Evolutionary conservation across 192 early-diverging fungal species (phyloP).

Genomic region (Chytriomyces sp.): DNA sequence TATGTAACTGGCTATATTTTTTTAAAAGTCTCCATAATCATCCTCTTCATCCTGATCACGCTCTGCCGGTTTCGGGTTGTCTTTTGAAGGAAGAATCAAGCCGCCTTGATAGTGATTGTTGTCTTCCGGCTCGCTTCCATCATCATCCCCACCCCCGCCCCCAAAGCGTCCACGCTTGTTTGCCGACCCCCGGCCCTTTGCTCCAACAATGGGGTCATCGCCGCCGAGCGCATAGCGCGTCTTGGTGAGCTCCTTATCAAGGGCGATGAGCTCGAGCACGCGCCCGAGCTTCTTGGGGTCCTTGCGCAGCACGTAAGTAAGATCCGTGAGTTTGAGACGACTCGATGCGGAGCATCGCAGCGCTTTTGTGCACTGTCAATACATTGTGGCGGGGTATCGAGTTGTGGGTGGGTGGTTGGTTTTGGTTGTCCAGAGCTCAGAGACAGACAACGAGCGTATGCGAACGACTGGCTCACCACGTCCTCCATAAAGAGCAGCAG

Average conservation of each 20-base stretch:
- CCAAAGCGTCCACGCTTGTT: not conserved
- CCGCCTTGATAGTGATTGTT: not conserved
- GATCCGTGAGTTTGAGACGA: conserved; percentile 73
- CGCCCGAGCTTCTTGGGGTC: conserved; percentile 83
- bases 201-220: not conserved
- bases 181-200: not conserved
- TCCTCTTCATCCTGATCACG: too few species aligned
- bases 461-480: conserved; percentile 56
- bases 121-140: not conserved
- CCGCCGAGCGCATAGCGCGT: conserved; percentile 48
- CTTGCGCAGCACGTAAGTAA: conserved; percentile 72
- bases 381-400: conserved; percentile 37
- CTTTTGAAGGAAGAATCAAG: not conserved
- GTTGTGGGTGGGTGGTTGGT: not conserved
- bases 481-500: conserved; percentile 76
- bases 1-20: not conserved
- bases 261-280: conserved; percentile 77
- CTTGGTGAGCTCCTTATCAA: conserved; percentile 75
- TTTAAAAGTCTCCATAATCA: too few species aligned
- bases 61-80: too few species aligned
- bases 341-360: conserved; percentile 50
- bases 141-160: not conserved
- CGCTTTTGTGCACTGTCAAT: conserved; percentile 55
- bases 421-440: not conserved
- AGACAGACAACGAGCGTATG: conserved; percentile 12